phyloP scores from a whole-genome alignment of 2,329 filamentous ascomycete genomes.

The Colletotrichum magnum region DNA sequence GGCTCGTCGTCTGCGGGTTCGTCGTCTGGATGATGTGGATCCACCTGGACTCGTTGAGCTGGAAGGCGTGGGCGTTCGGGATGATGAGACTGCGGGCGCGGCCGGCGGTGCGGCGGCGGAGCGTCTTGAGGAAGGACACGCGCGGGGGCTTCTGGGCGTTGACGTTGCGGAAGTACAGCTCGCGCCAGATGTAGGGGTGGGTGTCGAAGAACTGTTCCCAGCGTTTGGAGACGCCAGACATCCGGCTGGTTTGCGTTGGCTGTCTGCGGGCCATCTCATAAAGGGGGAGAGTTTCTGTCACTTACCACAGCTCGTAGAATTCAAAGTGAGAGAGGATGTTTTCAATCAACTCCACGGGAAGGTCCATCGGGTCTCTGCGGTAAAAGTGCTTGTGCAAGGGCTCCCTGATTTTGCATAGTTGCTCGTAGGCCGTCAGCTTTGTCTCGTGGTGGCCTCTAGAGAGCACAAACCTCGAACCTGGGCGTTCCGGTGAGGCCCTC shows the following conservation, averaged over 20 bases:
- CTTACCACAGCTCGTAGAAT: constrained; percentile 43
- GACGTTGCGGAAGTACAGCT: constrained; percentile 30
- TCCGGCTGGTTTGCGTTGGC: constrained; percentile 24
- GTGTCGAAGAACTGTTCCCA: constrained; percentile 39
- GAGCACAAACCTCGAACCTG: constrained; percentile 51
- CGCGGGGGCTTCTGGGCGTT: constrained; percentile 25
- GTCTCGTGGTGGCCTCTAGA: background rate
- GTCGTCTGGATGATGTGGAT: constrained; percentile 38
- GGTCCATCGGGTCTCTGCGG: constrained; percentile 52
- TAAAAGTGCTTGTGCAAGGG: constrained; percentile 52
- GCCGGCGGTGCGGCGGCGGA: constrained; percentile 33
- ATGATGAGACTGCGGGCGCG: constrained; percentile 36
- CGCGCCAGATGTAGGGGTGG: constrained; percentile 39
- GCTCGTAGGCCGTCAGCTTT: constrained; percentile 43
- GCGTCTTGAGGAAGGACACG: constrained; percentile 31
- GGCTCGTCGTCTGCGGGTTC: constrained; percentile 34
- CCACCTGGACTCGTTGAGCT: constrained; percentile 38
- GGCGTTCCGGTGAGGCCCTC: constrained; percentile 46
- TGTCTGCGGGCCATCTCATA: no score
- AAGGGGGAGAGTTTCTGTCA: background rate
- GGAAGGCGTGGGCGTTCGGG: constrained; percentile 31
- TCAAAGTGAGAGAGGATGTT: constrained; percentile 53
- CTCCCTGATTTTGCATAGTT: constrained; percentile 51
- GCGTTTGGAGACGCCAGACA: constrained; percentile 38
- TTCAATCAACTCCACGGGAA: constrained; percentile 54